Base-by-base conservation (phyloP, 2,329 filamentous ascomycete genomes). In the Sarocladium brachiariae region DNA sequence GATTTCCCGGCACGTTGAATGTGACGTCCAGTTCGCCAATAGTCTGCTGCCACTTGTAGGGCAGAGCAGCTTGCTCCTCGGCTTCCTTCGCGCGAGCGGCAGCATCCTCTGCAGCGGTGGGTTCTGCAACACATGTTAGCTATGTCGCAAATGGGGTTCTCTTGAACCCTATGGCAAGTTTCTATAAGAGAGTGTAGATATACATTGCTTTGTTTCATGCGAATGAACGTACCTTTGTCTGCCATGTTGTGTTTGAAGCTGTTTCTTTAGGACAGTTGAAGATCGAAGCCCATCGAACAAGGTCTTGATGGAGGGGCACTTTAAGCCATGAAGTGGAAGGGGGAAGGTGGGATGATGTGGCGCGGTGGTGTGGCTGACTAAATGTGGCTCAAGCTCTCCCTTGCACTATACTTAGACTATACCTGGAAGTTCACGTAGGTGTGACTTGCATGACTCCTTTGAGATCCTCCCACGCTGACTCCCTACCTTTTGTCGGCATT, bases 41-140 rank as follows among this genome's bases (percentile, higher is more conserved):
- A 21, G 87, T 91, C 72, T 99, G 93, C 10, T 80, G 87, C 93
- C 93, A 99, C 73, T 95, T 93, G 83, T 99, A 99, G 1, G 93
- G 93, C 37, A 99, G 83, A 21, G 85, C 81, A 37, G 84, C 86
- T 74, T 99, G 93, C 72, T 99, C 93, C 60, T 84, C 86, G 51
- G 80, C 76, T 72, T 99, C 90, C 65, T 85, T 84, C 55, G 82
- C 84, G 57, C 73, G 75, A 52, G 78, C 75, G 18, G 79, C 79
- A 10, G 76, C 81, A 57, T 76, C 72, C 56, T 81, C 75, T 55
- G 77, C 80, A 53, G 76, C 70, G 19, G 72, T 75, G 51, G 66
- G 71, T 61, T 84, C 80, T 77, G 59, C 16, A 23, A 3, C 9
- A 9, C 11, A 16, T 47, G 10, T n/a, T n/a, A n/a, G n/a, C n/a